Evolutionary conservation across 768 basidiomycete genomes (phyloP), one percentile per base, ranked within the genome.

Genomic region (Mycena sanguinolenta): DNA sequence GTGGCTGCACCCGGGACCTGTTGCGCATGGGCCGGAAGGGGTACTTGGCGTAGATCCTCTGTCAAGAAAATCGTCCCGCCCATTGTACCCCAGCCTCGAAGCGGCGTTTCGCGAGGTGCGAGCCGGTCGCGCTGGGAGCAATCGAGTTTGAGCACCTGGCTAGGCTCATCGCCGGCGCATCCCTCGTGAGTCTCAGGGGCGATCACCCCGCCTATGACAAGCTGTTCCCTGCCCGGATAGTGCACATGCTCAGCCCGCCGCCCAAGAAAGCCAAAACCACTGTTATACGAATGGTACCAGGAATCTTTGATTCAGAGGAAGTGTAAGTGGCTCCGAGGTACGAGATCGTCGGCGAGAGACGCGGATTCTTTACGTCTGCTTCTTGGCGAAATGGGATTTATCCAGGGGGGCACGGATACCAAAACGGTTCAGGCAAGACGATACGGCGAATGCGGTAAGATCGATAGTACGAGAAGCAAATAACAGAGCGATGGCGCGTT

Each of bases 91-190:
- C 86, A 94, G 61, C n/a, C n/a, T 84, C 85, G n/a, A 95, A 95
- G 86, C 92, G 91, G 59, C 58, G 63, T 53, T 34, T 34, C 5
- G 16, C 0, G 94, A 94, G 4, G 84, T 83, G 58, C 94, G 95
- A 79, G 94, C 95, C n/a, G n/a, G 0, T 93, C 94, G 0, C 94
- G 94, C 0, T 85, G 87, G 21, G 94, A 95, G 76, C n/a, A n/a
- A 91, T 95, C 60, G 94, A 95, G 2, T 84, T 90, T 23, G 83
- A 83, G 0, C 88, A 95, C 44, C 91, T 93, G 0, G 84, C 85
- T 10, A 81, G 81, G 21, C 84, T 94, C 55, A 86, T 95, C 67
- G 79, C 77, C 12, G 94, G 95, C 70, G 91, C 83, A 17, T 84
- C 86, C 1, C 94, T 95, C 21, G 92, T 91, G 0, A 94, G 94